Evolutionary conservation across 2,329 filamentous ascomycete species (phyloP).

Genomic region (Canariomyces notabilis): DNA sequence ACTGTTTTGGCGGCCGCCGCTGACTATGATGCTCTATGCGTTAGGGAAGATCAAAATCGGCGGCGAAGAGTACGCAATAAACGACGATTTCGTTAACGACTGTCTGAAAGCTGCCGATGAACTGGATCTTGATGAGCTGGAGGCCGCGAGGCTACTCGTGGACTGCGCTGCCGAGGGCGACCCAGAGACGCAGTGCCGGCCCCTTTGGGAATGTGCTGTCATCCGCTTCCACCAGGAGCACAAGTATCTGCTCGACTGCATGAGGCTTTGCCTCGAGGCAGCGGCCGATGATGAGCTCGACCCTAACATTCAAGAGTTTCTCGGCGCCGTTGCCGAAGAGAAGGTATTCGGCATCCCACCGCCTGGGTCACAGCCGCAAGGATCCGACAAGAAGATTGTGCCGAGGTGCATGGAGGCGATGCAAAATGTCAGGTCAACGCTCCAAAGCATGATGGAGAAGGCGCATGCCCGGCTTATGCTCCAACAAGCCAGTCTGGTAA

Average conservation of each 20-base stretch:
- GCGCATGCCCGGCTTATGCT: constrained; percentile 70
- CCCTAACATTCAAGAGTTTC: constrained; percentile 42
- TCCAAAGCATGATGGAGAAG: constrained; percentile 71
- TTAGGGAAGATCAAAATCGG: constrained; percentile 71
- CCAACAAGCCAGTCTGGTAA: constrained; percentile 53
- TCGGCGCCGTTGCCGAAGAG: constrained; percentile 51
- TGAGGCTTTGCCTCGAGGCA: constrained; percentile 73
- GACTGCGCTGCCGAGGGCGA: constrained; percentile 68
- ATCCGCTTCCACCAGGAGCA: constrained; percentile 85
- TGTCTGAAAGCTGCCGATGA: constrained; percentile 79
- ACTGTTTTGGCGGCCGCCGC: neutral
- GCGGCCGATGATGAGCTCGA: constrained; percentile 54
- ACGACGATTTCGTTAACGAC: constrained; percentile 81
- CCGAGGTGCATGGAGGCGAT: constrained; percentile 72
- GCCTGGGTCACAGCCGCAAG: constrained; percentile 40
- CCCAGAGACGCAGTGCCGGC: constrained; percentile 61
- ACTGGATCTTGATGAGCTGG: constrained; percentile 82
- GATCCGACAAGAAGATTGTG: constrained; percentile 56
- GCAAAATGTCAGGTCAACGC: constrained; percentile 69
- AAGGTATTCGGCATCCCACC: constrained; percentile 49
- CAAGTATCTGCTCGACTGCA: constrained; percentile 74
- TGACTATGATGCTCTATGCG: neutral
- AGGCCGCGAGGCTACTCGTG: constrained; percentile 72
- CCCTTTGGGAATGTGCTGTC: constrained; percentile 71
- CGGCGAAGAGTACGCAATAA: constrained; percentile 72